Evolutionary conservation across 176 grass and related monocot genomes (phyloP), one percentile per base, ranked within the genome.

Genomic region (Aegilops tauschii): DNA sequence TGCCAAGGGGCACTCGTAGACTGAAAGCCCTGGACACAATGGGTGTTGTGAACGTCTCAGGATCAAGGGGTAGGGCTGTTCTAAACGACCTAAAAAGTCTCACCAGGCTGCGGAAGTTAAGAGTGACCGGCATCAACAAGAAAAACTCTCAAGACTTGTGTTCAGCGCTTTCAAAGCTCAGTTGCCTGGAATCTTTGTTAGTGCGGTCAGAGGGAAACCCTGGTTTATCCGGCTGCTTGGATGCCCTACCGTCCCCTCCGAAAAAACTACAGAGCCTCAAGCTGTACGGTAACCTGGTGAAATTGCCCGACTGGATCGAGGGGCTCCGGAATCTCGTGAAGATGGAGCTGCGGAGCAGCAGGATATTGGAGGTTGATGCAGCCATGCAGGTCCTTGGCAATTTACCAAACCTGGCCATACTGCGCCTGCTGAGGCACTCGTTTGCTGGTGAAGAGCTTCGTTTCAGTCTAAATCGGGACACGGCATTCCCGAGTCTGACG

Each of bases 261-360:
- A 75, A 75, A 50, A 75, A 75, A 50, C 42, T 75, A 30, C 72
- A 75, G 72, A 50, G 72, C 42, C 23, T 75, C 13, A 75, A 75
- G 72, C 13, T 75, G 72, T 75, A 75, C 1, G 72, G 72, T 29
- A 75, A 75, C 72, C 72, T 75, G 42, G 72, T 75, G 13, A 75
- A 75, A 30, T 30, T 75, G 44, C 72, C 72, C 0, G 72, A 50
- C 9, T 75, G 72, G 72, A 29, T 50, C 6, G 44, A 18, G 13
- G 14, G 3, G 25, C 72, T 75, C 44, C 42, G 25, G 8, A 75
- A 75, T 29, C 72, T 75, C 6, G 42, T 75, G 42, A 75, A 75
- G 72, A 50, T 75, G 72, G 72, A 75, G 72, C 72, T 75, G 17
- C 72, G 72, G 42, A 75, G 72, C 42, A 75, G 72, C 42, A 75